A percentile compares a stretch with the other conserved stretches of the same genome.
Evolutionary conservation across 2,329 filamentous ascomycete genomes (phyloP).

Genomic region (Boeremia exigua): DNA sequence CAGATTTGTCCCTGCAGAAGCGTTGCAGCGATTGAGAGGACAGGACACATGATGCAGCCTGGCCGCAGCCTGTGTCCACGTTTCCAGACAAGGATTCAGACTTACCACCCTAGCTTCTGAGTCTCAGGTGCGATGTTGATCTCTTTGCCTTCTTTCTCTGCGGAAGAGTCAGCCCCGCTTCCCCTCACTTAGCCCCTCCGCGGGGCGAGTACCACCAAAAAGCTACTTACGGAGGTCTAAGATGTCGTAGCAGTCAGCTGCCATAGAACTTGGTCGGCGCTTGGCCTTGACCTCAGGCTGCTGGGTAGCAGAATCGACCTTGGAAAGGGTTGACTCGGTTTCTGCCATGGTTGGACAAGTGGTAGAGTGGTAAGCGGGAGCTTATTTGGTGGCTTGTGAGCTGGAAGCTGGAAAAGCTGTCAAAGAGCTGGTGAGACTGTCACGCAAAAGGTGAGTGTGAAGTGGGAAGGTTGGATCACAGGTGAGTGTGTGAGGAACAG

Average conservation of each 20-base stretch:
- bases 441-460: conserved; percentile 8
- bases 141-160: conserved; percentile 76
- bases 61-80: not conserved
- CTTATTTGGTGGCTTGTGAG: conserved; percentile 10
- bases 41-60: not conserved
- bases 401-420: conserved; percentile 14
- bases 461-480: conserved; percentile 29
- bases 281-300: conserved; percentile 64
- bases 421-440: conserved; percentile 26
- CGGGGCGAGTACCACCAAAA: conserved; percentile 15
- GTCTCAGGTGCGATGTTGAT: conserved; percentile 80
- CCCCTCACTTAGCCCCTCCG: conserved; percentile 32
- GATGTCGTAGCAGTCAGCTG: conserved; percentile 79
- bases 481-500: conserved; percentile 32
- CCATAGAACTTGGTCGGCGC: conserved; percentile 75
- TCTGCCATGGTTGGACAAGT: conserved; percentile 58
- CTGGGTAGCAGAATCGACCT: conserved; percentile 93
- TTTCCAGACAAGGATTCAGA: conserved; percentile 17
- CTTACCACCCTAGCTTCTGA: conserved; percentile 87
- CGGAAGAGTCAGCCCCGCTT: conserved; percentile 42
- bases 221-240: conserved; percentile 76
- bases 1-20: conserved; percentile 15
- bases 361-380: conserved; percentile 15
- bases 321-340: conserved; percentile 67
- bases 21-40: not conserved